These are phyloP conservation scores for Daucus carota DNA, from an alignment of 129 eudicot species.

Conservation along the genomic window DH1_v3.0 NC_030382.2:47308501-47309000, in stretches of 20 bases:
- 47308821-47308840: background rate
- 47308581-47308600: background rate
- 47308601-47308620: background rate
- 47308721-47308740: background rate
- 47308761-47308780: background rate
- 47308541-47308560: conserved; percentile 26
- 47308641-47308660: background rate
- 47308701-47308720: background rate
- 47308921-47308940: background rate
- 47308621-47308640: background rate
- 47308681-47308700: background rate
- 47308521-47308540: conserved; percentile 26
- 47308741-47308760: background rate
- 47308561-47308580: background rate
- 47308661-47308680: background rate
- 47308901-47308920: background rate
- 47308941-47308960: no score
- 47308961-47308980: no score
- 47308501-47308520: conserved; percentile 18
- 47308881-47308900: background rate
- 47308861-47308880: background rate
- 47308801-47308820: background rate
- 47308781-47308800: background rate
- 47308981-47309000: no score
- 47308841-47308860: background rate